phyloP scores from a whole-genome alignment of 805 yeast genomes.

The Myxozyma neotropica region DNA sequence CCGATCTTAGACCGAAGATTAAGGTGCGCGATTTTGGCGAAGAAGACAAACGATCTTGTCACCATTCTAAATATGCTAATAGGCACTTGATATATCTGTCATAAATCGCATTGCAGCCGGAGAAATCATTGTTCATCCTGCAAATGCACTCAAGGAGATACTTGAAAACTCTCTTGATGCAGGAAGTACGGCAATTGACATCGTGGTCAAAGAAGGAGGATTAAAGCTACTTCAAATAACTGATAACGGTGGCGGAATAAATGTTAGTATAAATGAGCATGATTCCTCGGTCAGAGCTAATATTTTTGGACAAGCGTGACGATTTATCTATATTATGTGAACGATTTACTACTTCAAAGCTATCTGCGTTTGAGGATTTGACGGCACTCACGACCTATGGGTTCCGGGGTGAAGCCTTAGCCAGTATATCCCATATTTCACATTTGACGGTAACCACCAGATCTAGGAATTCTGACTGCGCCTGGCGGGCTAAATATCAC shows the following conservation, averaged over 20 bases:
- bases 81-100: conserved; percentile 65
- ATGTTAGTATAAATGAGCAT: conserved; percentile 18
- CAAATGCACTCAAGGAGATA: conserved; percentile 91
- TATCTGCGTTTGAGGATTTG: conserved; percentile 74
- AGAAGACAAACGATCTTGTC: not conserved
- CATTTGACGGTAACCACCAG: conserved; percentile 80
- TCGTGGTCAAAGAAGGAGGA: conserved; percentile 90
- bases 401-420: conserved; percentile 94
- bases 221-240: conserved; percentile 79
- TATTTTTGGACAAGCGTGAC: conserved; percentile 44
- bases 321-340: conserved; percentile 84
- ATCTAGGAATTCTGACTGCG: conserved; percentile 60
- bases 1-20: too few species aligned
- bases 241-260: conserved; percentile 87
- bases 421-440: conserved; percentile 88
- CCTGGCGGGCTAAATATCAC: conserved; percentile 68
- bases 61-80: not conserved
- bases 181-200: conserved; percentile 68
- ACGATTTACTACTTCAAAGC: conserved; percentile 89
- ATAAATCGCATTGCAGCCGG: conserved; percentile 96
- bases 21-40: not conserved
- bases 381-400: conserved; percentile 77
- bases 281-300: not conserved
- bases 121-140: conserved; percentile 90
- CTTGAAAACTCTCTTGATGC: conserved; percentile 94